phyloP scores from a whole-genome alignment of 2,329 filamentous ascomycete genomes.

The Sporothrix luriei region DNA sequence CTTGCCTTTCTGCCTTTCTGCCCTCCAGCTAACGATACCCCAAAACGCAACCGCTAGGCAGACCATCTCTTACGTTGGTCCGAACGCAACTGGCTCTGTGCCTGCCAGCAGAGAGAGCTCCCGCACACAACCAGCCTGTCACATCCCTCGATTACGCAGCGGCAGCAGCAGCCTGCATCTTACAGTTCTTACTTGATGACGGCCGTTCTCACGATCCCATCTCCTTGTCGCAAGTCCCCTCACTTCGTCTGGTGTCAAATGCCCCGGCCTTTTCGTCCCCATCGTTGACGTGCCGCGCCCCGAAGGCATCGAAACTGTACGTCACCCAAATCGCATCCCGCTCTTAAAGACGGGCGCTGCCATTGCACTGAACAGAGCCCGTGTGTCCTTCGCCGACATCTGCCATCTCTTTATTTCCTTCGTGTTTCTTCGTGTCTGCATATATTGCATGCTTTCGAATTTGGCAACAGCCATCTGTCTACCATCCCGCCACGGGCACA shows the following conservation, averaged over 20 bases:
- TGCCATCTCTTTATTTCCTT: not conserved
- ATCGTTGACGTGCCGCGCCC: slow-evolving; percentile 1
- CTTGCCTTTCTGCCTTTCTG: not conserved
- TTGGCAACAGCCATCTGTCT: not conserved
- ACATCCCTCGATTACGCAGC: slow-evolving; percentile 23
- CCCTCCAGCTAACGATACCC: not conserved
- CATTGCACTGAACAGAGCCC: slow-evolving; percentile 2
- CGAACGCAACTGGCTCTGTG: not conserved
- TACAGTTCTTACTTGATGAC: no score
- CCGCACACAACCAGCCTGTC: not conserved
- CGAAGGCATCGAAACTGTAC: slow-evolving; percentile 33
- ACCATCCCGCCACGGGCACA: not conserved
- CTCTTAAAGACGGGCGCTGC: not conserved
- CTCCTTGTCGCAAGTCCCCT: not conserved
- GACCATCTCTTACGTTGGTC: slow-evolving; percentile 31
- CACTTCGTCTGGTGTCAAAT: not conserved
- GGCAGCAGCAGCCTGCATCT: slow-evolving; percentile 20
- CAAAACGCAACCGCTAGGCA: slow-evolving; percentile 12
- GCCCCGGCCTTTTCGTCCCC: not conserved
- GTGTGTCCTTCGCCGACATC: not conserved
- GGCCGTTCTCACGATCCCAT: not conserved
- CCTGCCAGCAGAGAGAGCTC: not conserved
- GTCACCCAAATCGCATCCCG: slow-evolving; percentile 26
- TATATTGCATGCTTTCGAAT: not conserved
- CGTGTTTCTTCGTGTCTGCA: not conserved